Evolutionary conservation across 2,329 filamentous ascomycete genomes (phyloP).

Genomic region (Beauveria brongniartii): DNA sequence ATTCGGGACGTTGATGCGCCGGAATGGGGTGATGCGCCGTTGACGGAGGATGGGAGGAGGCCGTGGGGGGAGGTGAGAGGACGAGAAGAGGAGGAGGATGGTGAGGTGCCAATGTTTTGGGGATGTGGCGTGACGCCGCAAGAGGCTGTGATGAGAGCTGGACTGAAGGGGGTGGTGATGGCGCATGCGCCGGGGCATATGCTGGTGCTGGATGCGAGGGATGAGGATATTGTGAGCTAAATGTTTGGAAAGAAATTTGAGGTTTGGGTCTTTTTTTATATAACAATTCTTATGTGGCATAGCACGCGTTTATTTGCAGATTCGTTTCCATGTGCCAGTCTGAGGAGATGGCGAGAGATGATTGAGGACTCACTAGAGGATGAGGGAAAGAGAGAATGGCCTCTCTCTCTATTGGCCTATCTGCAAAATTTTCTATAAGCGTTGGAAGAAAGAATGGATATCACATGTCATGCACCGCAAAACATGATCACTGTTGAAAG

Average conservation of each 20-base stretch:
- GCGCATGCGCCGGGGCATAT: conserved; percentile 56
- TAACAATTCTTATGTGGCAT: neutral
- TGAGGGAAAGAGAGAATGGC: too few relatives aligned
- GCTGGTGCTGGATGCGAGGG: conserved; percentile 46
- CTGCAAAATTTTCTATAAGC: too few relatives aligned
- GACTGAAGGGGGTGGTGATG: conserved; percentile 47
- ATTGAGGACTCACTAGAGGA: too few relatives aligned
- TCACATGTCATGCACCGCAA: too few relatives aligned
- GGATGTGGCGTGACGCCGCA: conserved; percentile 61
- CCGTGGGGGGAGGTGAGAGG: conserved; percentile 17
- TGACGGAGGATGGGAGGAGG: conserved; percentile 31
- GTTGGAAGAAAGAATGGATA: too few relatives aligned
- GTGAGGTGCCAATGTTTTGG: conserved; percentile 50
- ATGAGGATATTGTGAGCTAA: conserved; percentile 26
- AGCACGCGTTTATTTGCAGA: neutral
- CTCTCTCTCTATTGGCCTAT: too few relatives aligned
- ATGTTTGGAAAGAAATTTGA: neutral
- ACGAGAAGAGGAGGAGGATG: conserved; percentile 20
- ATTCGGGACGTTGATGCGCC: conserved; percentile 43
- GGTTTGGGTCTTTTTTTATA: neutral
- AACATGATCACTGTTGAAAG: too few relatives aligned
- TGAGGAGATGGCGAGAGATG: too few relatives aligned
- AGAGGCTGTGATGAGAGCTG: conserved; percentile 51
- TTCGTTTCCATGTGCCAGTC: too few relatives aligned
- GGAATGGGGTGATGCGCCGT: conserved; percentile 48